Evolutionary conservation across 2,329 filamentous ascomycete genomes (phyloP), one percentile per base, ranked within the genome.

Genomic region (Aspergillus japonicus): DNA sequence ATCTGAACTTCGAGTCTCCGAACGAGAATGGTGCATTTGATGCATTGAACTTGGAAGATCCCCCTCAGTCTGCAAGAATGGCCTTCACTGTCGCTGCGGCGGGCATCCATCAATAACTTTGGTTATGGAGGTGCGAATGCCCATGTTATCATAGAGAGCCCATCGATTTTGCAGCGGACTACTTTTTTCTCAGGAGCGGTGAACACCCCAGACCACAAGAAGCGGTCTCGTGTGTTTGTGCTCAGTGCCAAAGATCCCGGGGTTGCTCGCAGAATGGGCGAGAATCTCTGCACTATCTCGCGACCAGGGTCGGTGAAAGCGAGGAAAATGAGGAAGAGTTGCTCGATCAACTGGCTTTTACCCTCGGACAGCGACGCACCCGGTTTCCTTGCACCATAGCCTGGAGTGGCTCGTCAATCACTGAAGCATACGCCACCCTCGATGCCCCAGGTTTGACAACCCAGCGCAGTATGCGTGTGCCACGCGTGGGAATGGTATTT

Each of bases 401-500:
- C 11, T 35, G 33, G 33, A 35, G 33, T 35, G 33, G 33, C 33
- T 35, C 33, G 12, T 35, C 33, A 11, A 11, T 35, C 33, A 35
- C 10, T 14, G 33, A 35, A 35, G 12, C 10, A 35, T 8, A 35
- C 33, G 33, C 33, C 12, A 35, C 33, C 2, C 7, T 12, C 31
- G 35, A 14, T 12, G 31, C 4, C 50, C 50, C n/a, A 19, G 29
- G n/a, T 52, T 26, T 26, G 26, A 26, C 29, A 29, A 35, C 50
- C 29, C 31, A 52, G 29, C 19, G 29, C n/a, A 31, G n/a, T 21
- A 47, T 31, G n/a, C n/a, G 50, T 11, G 23, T 65, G 7, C 51
- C 51, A 16, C 51, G 51, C 3, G 21, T 54, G 35, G 61, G 56
- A 12, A 65, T 73, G 16, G 57, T 73, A 5, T 75, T 75, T 61